phyloP scores from a whole-genome alignment of 805 yeast genomes.

The Wickerhamia fluorescens region DNA sequence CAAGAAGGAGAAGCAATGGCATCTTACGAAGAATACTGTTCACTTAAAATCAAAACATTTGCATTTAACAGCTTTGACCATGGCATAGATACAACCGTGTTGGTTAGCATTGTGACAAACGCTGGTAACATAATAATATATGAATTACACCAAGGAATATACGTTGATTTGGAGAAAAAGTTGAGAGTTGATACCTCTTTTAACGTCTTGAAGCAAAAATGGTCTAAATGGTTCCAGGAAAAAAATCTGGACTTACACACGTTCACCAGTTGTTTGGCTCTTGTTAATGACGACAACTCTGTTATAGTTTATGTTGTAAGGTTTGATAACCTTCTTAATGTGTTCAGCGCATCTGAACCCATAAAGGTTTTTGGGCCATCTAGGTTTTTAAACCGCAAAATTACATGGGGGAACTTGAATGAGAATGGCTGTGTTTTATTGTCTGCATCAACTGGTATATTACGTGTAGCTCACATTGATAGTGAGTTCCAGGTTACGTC shows the following conservation, averaged over 20 bases:
- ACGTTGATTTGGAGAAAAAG: background rate
- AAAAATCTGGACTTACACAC: background rate
- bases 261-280: constrained; percentile 5
- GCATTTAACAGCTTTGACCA: constrained; percentile 12
- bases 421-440: too few relatives aligned
- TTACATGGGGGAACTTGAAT: too few relatives aligned
- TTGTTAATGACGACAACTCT: constrained; percentile 13
- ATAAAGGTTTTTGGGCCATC: constrained; percentile 1
- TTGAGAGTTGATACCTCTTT: constrained; percentile 2
- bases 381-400: constrained; percentile 5
- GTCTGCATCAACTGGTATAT: too few relatives aligned
- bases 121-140: constrained; percentile 11
- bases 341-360: background rate
- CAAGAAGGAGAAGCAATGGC: constrained; percentile 14
- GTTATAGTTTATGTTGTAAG: background rate
- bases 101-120: constrained; percentile 10
- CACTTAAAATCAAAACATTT: constrained; percentile 22
- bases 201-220: constrained; percentile 9
- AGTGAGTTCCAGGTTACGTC: too few relatives aligned
- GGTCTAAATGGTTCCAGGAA: constrained; percentile 7
- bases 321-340: constrained; percentile 2
- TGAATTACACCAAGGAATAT: constrained; percentile 1
- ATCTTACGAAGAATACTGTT: constrained; percentile 12
- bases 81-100: constrained; percentile 4
- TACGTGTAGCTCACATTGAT: too few relatives aligned